Evolutionary conservation across 1,284 basidiomycete species (phyloP).

Genomic region (Neolentinus lepideus): DNA sequence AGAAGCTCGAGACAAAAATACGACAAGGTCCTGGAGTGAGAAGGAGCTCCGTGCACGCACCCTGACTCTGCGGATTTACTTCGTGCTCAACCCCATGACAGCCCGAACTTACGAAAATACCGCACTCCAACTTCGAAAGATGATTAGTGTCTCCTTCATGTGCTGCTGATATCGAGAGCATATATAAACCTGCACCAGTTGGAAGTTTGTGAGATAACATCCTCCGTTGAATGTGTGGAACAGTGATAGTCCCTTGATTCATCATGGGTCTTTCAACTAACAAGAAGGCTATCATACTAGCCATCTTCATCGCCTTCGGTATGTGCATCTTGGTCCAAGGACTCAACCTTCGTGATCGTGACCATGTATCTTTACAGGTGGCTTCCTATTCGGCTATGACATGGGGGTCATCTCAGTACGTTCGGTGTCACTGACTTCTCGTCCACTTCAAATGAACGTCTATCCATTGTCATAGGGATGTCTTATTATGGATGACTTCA

Average conservation of each 20-base stretch:
- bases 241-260: background rate
- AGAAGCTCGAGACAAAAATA: background rate
- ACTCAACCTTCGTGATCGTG: background rate
- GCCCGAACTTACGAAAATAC: background rate
- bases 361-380: slow-evolving; percentile 17
- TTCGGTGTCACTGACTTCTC: background rate
- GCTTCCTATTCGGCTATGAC: slow-evolving; percentile 62
- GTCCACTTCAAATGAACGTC: background rate
- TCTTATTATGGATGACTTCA: slow-evolving; percentile 75
- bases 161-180: background rate
- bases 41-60: background rate
- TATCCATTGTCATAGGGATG: slow-evolving; percentile 47
- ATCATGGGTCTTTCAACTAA: slow-evolving; percentile 37
- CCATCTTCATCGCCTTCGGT: slow-evolving; percentile 53
- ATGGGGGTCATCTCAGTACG: slow-evolving; percentile 60
- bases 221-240: no score
- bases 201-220: background rate
- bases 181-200: background rate
- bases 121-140: background rate
- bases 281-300: slow-evolving; percentile 49
- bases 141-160: background rate
- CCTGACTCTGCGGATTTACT: background rate
- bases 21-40: background rate
- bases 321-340: slow-evolving; percentile 11
- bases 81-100: background rate